Conservation (phyloP, 2,329 filamentous ascomycete species). For the Chaetomium strumarium region DNA sequence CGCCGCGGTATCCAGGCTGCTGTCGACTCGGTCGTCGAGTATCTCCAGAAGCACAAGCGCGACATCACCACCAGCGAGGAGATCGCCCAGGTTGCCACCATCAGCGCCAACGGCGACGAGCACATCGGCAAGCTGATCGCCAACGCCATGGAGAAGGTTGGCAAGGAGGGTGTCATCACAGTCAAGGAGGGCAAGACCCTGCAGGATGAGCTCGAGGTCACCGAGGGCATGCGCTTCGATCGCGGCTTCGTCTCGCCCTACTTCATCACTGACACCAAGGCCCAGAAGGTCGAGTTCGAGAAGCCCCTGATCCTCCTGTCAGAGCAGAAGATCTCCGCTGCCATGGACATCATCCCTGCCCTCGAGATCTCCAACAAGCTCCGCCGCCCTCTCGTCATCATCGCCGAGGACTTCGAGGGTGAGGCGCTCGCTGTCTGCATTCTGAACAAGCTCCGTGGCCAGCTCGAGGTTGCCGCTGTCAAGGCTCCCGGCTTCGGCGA, state of each 20-base stretch:
- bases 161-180: slow-evolving; percentile 99
- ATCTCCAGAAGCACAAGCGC: slow-evolving; percentile 90
- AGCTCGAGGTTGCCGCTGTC: slow-evolving; percentile 96
- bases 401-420: slow-evolving; percentile 97
- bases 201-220: slow-evolving; percentile 95
- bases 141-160: slow-evolving; percentile 99
- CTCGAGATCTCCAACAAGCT: slow-evolving; percentile 95
- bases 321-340: slow-evolving; percentile 99
- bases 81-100: slow-evolving; percentile 96
- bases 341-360: slow-evolving; percentile 97
- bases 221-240: slow-evolving; percentile 99
- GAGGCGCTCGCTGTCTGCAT: slow-evolving; percentile 98
- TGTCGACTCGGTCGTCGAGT: slow-evolving; percentile 90
- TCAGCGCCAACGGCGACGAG: slow-evolving; percentile 92
- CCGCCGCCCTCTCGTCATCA: slow-evolving; percentile 93
- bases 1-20: slow-evolving; percentile 95
- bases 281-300: slow-evolving; percentile 99
- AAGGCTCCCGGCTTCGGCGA: slow-evolving; percentile 99
- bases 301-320: slow-evolving; percentile 97
- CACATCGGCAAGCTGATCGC: slow-evolving; percentile 95
- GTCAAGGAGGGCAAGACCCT: slow-evolving; percentile 99
- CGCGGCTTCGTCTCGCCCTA: slow-evolving; percentile 97
- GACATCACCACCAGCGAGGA: slow-evolving; percentile 97
- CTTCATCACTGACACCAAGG: slow-evolving; percentile 99
- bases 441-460: slow-evolving; percentile 98